Evolutionary conservation across 768 basidiomycete species (phyloP), one percentile per base, ranked within the genome.

Genomic region (Lactifluus subvellereus): DNA sequence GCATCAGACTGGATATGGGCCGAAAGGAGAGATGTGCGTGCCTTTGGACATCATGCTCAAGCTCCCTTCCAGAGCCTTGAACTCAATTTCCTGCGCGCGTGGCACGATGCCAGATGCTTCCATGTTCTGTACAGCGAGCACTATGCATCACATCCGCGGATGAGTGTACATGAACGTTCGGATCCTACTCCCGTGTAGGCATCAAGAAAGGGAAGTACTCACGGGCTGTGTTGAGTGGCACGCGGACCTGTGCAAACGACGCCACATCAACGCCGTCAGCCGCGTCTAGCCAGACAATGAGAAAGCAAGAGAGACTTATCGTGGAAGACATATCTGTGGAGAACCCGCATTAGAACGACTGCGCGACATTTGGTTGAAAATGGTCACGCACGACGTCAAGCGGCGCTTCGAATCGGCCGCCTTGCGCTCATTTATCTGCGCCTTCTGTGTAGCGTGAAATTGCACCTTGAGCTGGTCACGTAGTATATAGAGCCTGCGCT

Each of bases 81-180:
- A 94, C 77, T 97, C 94, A 60, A 95, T 85, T 65, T 89, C 86
- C 69, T 94, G 88, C 42, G 87, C 84, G 66, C 83, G 85, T 2
- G 82, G 80, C 50, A 96, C 82, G 1, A 83, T 81, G 8, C 87
- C 84, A 1, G 84, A 84, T 1, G 90, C 91, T 64, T 89, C 87
- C 82, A 96, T 86, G 70, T 98, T 96, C 75, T 97, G 94, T 18
- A 95, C 88, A 1, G 94, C 92, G 54, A 96, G 78, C 14, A 94
- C 76, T 78, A 56, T 33, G 30, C 11, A 9, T 27, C 13, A 49
- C 11, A 48, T 11, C 56, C 43, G 4, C 20, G 22, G 20, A 48
- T 16, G 22, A 20, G 11, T 45, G 8, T 16, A 30, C 37, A 27
- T 45, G 14, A 42, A 51, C 22, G 2, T 38, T 30, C 20, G 51